Percentiles rank a stretch among this genome's conserved stretches.
phyloP scores from a whole-genome alignment of 2,329 filamentous ascomycete genomes.

The Arthrobotrys pseudoclavata region DNA sequence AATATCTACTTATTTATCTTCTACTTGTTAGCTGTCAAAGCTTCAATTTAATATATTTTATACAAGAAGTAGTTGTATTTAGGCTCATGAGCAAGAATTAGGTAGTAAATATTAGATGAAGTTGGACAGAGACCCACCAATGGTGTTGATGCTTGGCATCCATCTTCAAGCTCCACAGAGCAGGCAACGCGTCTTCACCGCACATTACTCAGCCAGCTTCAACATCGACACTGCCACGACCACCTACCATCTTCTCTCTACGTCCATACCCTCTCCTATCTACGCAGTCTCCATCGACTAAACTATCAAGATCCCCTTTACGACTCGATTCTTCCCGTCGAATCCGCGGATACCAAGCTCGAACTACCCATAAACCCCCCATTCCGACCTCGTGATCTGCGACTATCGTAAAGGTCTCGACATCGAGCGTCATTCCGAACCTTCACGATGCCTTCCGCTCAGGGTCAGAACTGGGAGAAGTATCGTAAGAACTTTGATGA shows the following conservation, averaged over 20 bases:
- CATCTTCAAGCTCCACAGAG: conserved; percentile 41
- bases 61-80: too few relatives aligned
- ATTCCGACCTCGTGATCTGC: conserved; percentile 50
- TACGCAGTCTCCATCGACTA: conserved; percentile 38
- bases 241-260: conserved; percentile 43
- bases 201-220: conserved; percentile 58
- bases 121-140: conserved; percentile 16
- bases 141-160: conserved; percentile 53
- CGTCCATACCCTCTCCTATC: conserved; percentile 18
- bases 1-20: conserved; percentile 10
- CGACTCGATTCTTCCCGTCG: conserved; percentile 4
- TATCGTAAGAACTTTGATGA: conserved; percentile 97
- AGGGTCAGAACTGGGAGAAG: conserved; percentile 96
- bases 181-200: conserved; percentile 56
- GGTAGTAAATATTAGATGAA: conserved; percentile 9
- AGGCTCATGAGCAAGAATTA: too few relatives aligned
- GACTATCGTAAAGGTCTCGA: conserved; percentile 43
- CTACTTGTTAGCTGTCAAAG: neutral
- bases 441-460: conserved; percentile 84
- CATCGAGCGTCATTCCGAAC: conserved; percentile 18
- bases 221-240: conserved; percentile 35
- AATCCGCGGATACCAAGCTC: conserved; percentile 15
- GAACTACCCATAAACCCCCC: conserved; percentile 52
- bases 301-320: neutral
- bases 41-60: neutral